phyloP scores from a whole-genome alignment of 345 rosid genomes.

The Syzygium grande region DNA sequence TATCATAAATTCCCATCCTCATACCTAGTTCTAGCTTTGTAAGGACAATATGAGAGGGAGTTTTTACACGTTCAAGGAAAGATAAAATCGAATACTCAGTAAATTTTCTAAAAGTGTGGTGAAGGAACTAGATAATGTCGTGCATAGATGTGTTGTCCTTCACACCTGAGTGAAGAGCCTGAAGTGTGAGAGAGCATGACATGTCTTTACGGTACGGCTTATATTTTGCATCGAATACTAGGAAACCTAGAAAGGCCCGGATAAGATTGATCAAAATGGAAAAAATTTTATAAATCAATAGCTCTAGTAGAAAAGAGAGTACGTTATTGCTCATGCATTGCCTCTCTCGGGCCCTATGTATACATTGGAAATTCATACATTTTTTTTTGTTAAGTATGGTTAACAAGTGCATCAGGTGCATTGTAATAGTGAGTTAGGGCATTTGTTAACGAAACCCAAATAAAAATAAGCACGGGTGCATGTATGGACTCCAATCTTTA shows the following conservation, averaged over 20 bases:
- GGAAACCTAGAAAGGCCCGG: not conserved
- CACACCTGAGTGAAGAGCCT: not conserved
- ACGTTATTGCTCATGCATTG: not conserved
- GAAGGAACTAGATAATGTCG: no score
- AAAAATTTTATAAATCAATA: not conserved
- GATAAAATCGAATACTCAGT: not conserved
- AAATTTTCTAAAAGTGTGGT: not conserved
- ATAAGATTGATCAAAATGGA: not conserved
- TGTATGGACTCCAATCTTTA: not conserved
- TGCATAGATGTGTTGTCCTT: not conserved
- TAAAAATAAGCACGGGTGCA: not conserved
- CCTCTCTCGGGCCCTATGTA: not conserved
- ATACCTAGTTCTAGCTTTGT: not conserved
- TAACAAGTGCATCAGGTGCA: not conserved
- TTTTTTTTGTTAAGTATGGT: not conserved
- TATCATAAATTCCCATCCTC: not conserved
- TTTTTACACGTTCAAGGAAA: not conserved
- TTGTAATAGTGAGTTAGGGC: not conserved
- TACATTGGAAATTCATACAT: not conserved
- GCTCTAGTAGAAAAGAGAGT: not conserved
- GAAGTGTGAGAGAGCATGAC: not conserved
- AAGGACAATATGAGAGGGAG: not conserved
- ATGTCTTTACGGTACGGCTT: not conserved
- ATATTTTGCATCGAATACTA: not conserved
- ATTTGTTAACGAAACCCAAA: not conserved